Conservation (phyloP, 148 eudicot species). For the Suaeda aralocaspica region DNA sequence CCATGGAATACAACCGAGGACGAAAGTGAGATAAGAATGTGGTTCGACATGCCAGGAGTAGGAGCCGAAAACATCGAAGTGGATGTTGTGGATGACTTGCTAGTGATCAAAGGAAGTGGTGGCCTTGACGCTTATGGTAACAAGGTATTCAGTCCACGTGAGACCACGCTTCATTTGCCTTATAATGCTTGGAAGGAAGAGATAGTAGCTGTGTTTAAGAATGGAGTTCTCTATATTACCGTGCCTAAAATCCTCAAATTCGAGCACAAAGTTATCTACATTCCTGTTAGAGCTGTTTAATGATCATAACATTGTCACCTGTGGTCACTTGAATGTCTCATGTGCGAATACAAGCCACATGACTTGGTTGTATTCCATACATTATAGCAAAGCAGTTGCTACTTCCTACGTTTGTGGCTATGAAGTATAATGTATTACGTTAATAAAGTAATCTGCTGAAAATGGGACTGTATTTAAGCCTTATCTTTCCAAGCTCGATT, state of each 20-base stretch:
- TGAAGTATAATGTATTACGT: too few relatives aligned
- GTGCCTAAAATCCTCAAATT: conserved; percentile 11
- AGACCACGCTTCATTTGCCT: conserved; percentile 10
- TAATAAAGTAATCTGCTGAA: too few relatives aligned
- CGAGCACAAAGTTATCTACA: conserved; percentile 13
- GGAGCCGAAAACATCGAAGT: conserved; percentile 6
- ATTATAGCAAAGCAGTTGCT: too few relatives aligned
- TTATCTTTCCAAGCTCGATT: too few relatives aligned
- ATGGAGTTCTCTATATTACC: conserved; percentile 16
- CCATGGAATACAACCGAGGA: conserved; percentile 11
- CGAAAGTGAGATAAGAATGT: conserved; percentile 1
- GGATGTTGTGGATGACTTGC: background rate
- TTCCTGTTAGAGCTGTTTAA: conserved; percentile 8
- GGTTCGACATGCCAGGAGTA: conserved; percentile 15
- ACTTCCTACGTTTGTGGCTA: too few relatives aligned
- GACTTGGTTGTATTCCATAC: too few relatives aligned
- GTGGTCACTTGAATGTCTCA: background rate
- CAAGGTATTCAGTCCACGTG: conserved; percentile 10
- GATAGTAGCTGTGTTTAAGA: conserved; percentile 10
- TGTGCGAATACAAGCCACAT: too few relatives aligned
- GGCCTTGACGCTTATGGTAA: conserved; percentile 10
- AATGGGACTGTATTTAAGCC: too few relatives aligned
- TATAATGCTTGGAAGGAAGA: conserved; percentile 5
- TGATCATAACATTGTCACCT: background rate
- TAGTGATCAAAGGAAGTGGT: conserved; percentile 10